Evolutionary conservation across 2,329 filamentous ascomycete species (phyloP).

Genomic region (Colletotrichum tamarilloi): DNA sequence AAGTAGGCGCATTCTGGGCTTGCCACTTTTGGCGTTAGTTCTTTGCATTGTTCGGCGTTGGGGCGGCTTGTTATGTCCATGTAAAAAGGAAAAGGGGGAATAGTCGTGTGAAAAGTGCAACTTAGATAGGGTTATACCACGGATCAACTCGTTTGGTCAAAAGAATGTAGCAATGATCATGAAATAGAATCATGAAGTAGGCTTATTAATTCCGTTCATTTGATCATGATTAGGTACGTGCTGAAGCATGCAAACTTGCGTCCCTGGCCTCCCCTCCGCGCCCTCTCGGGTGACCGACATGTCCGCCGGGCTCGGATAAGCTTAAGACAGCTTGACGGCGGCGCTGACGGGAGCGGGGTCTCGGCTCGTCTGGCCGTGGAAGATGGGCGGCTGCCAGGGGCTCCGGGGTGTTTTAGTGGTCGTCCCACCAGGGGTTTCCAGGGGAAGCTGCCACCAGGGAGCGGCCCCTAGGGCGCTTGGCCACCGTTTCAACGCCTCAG

Average conservation of each 20-base stretch:
- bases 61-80: constrained; percentile 25
- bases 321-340: background rate
- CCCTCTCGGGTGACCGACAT: constrained; percentile 9
- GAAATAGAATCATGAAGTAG: background rate
- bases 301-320: constrained; percentile 19
- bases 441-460: constrained; percentile 27
- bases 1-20: constrained; percentile 52
- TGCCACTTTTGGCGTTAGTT: constrained; percentile 12
- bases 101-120: constrained; percentile 34
- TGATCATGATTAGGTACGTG: too few relatives aligned
- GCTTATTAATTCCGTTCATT: background rate
- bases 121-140: constrained; percentile 20
- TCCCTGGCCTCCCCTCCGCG: background rate
- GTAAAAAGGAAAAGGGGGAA: constrained; percentile 12
- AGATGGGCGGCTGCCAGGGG: constrained; percentile 20
- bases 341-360: background rate
- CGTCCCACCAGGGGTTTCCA: constrained; percentile 17
- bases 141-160: constrained; percentile 12
- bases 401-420: constrained; percentile 22
- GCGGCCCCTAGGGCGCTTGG: constrained; percentile 25
- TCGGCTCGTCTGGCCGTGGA: background rate
- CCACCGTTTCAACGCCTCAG: constrained; percentile 31
- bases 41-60: constrained; percentile 37
- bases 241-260: background rate
- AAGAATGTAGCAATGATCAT: constrained; percentile 9